Evolutionary conservation across 495 filamentous ascomycete species (phyloP), one percentile per base, ranked within the genome.

Genomic region (Annulohypoxylon moriforme): DNA sequence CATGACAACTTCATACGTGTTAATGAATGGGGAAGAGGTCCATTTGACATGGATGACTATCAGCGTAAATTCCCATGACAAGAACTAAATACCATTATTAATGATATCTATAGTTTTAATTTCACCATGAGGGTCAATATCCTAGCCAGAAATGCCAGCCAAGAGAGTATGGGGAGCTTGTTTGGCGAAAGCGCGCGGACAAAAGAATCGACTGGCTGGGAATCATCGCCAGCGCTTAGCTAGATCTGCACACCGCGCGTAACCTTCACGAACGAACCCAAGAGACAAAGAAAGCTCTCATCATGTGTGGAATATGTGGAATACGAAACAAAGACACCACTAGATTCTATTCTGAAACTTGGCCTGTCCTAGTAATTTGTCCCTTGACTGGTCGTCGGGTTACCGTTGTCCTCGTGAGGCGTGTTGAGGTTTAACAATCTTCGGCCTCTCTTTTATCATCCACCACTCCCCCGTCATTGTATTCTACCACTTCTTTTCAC

Each of bases 341-440:
- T 44, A 24, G 16, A 62, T 69, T 69, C 57, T 69, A 73, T 66
- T 73, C 42, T 73, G 71, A 73, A 73, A 73, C 71, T 38, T n/a
- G 61, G 27, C 61, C 33, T 16, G 44, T 57, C 49, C 56, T 65
- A 11, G 56, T 73, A 34, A 58, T 52, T 31, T 50, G 49, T 61
- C 47, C 61, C 66, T 67, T 69, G 57, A 58, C 46, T 67, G 66
- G 66, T 8, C 34, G 6, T 47, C 18, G 38, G 38, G 29, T 42
- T 14, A 16, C 31, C 47, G 59, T 59, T 18, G 31, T 42, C 38
- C n/a, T 29, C 47, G 16, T 40, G 31, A 69, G 61, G 55, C 34
- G 34, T 40, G 29, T 66, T 47, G 65, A 60, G 42, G 64, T 50
- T 64, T 27, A 49, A 52, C 47, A 40, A 59, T 27, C 27, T 42